Evolutionary conservation across 2,329 filamentous ascomycete species (phyloP), one percentile per base, ranked within the genome.

Genomic region (Penicillium hesseltinei): DNA sequence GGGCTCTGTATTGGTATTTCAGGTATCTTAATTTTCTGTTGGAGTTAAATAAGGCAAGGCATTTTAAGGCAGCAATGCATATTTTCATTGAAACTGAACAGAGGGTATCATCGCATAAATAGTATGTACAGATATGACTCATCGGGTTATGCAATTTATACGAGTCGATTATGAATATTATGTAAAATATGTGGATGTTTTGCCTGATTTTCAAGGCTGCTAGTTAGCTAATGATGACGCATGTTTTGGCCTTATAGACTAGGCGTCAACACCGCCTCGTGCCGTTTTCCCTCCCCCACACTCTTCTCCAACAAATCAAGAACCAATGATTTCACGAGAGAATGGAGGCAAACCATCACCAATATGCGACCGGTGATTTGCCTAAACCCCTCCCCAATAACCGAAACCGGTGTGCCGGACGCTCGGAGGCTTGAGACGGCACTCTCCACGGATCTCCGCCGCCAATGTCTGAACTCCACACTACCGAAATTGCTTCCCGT

Each of bases 401-500:
- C 63, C 63, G 61, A 65, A 54, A 21, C 15, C 23, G 11, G 25
- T 39, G 39, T 39, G 27, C 21, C 13, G 2, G 15, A 15, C 13
- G 44, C 42, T 63, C 64, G 64, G 64, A 44, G 51, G 19, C 45
- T 54, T 58, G 35, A 40, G 52, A 57, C 64, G 64, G 64, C 64
- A 66, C 56, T 62, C 54, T 33, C 50, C 58, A 54, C 44, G 49
- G 49, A 53, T 57, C 54, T 52, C 15, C 54, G 42, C 49, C 27
- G 29, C 43, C 42, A 57, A 25, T 31, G 21, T 36, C 21, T 17
- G 8, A 35, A 49, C 55, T 54, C 55, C 55, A 57, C 55, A 57
- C 55, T 66, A 66, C 64, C 65, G 63, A 66, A 53, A 54, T 57
- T 54, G 51, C 52, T 66, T 52, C 58, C 65, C 62, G 62, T 57